A percentile compares a stretch with the other conserved stretches of the same genome.
phyloP scores from a whole-genome alignment of 805 yeast genomes.

The Lipomyces anomalus region DNA sequence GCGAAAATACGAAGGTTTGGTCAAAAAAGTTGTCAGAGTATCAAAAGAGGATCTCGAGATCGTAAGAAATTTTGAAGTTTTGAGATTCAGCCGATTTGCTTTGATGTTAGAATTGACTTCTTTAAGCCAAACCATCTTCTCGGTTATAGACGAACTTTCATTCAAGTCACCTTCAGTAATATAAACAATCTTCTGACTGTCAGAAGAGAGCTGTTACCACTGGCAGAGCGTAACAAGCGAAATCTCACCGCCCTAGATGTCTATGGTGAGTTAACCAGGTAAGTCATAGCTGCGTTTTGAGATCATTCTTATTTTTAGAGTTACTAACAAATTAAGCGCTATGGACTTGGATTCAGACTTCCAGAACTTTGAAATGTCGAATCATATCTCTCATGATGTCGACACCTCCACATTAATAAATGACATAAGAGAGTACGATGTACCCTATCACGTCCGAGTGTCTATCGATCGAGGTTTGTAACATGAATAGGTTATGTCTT shows the following conservation, averaged over 20 bases:
- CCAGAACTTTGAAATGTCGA: constrained; percentile 6
- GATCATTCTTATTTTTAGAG: not conserved
- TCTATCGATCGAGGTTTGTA: constrained; percentile 64
- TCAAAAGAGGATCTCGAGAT: constrained; percentile 73
- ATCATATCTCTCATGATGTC: constrained; percentile 22
- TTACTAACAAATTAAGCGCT: constrained; percentile 29
- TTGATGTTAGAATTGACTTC: not conserved
- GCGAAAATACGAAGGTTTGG: constrained; percentile 55
- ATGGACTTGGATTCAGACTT: constrained; percentile 33
- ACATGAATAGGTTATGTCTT: no score
- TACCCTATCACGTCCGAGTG: constrained; percentile 93
- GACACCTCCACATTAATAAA: constrained; percentile 60
- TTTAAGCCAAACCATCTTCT: constrained; percentile 69
- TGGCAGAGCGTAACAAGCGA: constrained; percentile 60
- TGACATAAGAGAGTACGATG: constrained; percentile 90
- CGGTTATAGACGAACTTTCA: constrained; percentile 60
- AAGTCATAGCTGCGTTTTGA: constrained; percentile 17
- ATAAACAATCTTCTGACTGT: constrained; percentile 69
- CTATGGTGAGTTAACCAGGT: constrained; percentile 51
- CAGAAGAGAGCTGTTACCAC: constrained; percentile 61
- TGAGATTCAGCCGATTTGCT: not conserved
- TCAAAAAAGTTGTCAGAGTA: constrained; percentile 53
- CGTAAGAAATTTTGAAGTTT: constrained; percentile 7
- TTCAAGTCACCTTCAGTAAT: constrained; percentile 70
- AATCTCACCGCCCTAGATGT: constrained; percentile 60